These are phyloP conservation scores for Colletotrichum sidae DNA, from an alignment of 2,329 filamentous ascomycete genomes.

Conservation along the genomic window DNA sequence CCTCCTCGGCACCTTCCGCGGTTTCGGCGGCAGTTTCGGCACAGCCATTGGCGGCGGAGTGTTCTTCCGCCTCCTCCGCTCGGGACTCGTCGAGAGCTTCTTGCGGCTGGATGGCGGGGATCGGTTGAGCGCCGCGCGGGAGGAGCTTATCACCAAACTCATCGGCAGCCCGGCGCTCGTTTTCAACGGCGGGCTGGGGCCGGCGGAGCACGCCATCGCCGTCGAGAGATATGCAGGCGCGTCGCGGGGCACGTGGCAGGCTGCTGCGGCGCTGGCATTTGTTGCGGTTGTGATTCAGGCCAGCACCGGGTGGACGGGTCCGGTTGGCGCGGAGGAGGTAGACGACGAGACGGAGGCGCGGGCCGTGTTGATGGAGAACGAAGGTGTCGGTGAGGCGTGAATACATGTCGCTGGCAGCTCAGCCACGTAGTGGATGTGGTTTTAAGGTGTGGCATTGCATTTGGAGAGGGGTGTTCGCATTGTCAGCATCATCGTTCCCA, in stretches of 20 bases:
- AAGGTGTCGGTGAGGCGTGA: conserved; percentile 47
- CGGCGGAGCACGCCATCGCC: conserved; percentile 57
- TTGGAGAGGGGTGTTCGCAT: not conserved
- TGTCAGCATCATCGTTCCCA: not conserved
- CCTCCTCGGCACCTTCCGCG: conserved; percentile 81
- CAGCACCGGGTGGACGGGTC: conserved; percentile 62
- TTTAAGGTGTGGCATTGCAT: not conserved
- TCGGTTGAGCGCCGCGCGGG: conserved; percentile 46
- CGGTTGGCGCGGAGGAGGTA: conserved; percentile 52
- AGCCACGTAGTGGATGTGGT: not conserved
- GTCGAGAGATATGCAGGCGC: conserved; percentile 60
- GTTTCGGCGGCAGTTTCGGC: conserved; percentile 85
- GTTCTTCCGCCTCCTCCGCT: conserved; percentile 72
- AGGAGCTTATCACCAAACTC: conserved; percentile 57
- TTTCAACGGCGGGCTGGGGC: conserved; percentile 53
- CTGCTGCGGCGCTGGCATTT: conserved; percentile 57
- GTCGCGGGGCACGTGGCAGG: conserved; percentile 58
- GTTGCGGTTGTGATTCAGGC: conserved; percentile 61
- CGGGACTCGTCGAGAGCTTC: conserved; percentile 69
- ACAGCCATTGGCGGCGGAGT: conserved; percentile 83
- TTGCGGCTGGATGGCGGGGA: conserved; percentile 54
- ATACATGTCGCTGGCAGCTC: not conserved
- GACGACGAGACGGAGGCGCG: conserved; percentile 46
- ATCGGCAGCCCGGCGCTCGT: conserved; percentile 65
- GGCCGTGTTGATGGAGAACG: conserved; percentile 43